Base-by-base conservation (phyloP, 2,329 filamentous ascomycete genomes). In the Pochonia chlamydosporia region DNA sequence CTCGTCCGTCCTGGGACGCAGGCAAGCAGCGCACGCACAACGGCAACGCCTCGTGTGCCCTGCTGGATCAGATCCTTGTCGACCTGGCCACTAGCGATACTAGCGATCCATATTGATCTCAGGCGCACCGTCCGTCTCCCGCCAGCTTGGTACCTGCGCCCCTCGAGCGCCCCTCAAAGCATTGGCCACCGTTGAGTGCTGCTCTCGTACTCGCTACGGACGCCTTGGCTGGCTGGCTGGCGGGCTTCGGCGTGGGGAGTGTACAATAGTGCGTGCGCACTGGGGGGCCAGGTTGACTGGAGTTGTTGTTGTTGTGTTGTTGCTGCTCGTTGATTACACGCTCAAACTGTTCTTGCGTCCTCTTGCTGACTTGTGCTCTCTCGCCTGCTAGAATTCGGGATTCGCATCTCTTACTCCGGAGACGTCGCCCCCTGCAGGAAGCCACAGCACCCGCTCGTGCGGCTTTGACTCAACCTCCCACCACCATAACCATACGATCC, bases 51-150 rank as follows among this genome's bases (percentile, higher is more conserved):
- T 28, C 31, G 18, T 20, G 33, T 40, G 30, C 49, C 48, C 46
- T 52, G 48, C 52, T 54, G 45, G 40, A 44, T 26, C 40, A 24
- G 23, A 49, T 49, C 55, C 54, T 46, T 56, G 54, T 53, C 53
- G 49, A 45, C 54, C 56, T 56, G 54, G 46, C 52, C 50, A 50
- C 53, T 50, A 51, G 45, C 53, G 44, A 44, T 48, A 49, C 46
- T 43, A 48, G 49, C 43, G 47, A 33, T 36, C 46, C 46, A 14
- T 18, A 13, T 16, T 21, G 18, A 50, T 45, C 49, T 33, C 30
- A 50, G 49, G 42, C 45, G 45, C 31, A 41, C 49, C 43, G 40
- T 47, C 40, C 35, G 20, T 39, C 35, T 21, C 44, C 49, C 45
- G 49, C 41, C 33, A 48, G n/a, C 45, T 50, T 47, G 49, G 47